Evolutionary conservation across 1,139 yeast species (phyloP).

Genomic region (Diutina rugosa): DNA sequence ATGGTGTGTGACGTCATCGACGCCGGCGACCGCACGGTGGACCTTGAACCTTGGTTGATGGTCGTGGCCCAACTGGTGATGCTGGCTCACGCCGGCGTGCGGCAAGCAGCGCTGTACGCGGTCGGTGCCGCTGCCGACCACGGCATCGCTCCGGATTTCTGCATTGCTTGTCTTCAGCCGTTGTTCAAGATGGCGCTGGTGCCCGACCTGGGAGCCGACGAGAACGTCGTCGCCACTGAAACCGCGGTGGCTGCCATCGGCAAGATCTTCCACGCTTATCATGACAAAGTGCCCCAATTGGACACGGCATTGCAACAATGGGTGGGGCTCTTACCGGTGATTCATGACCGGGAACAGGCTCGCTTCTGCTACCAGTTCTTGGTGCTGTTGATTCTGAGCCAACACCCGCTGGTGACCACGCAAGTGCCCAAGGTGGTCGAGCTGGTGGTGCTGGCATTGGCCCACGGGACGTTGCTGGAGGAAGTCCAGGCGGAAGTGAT

Average conservation of each 20-base stretch:
- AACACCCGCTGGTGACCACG: constrained; percentile 47
- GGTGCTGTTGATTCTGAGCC: constrained; percentile 56
- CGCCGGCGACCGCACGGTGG: constrained; percentile 57
- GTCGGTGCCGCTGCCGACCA: constrained; percentile 80
- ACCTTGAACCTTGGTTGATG: constrained; percentile 50
- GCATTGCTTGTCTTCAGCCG: constrained; percentile 58
- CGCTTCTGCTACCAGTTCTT: constrained; percentile 74
- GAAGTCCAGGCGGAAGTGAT: constrained; percentile 56
- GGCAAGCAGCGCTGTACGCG: constrained; percentile 81
- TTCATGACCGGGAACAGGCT: constrained; percentile 83
- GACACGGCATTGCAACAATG: constrained; percentile 59
- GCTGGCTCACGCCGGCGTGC: constrained; percentile 57
- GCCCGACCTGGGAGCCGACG: constrained; percentile 82
- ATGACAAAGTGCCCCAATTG: constrained; percentile 44
- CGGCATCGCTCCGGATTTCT: constrained; percentile 54
- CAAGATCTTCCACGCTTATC: constrained; percentile 52
- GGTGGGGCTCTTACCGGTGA: constrained; percentile 72
- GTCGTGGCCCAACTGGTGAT: constrained; percentile 54
- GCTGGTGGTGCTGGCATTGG: constrained; percentile 64
- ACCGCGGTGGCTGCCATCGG: constrained; percentile 77
- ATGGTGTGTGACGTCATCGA: constrained; percentile 73
- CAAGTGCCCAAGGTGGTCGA: constrained; percentile 60
- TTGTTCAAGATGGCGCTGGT: constrained; percentile 61
- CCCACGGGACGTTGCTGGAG: constrained; percentile 56
- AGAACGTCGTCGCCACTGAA: constrained; percentile 79